Evolutionary conservation across 345 rosid genomes (phyloP).

Genomic region (Boechera retrofracta): DNA sequence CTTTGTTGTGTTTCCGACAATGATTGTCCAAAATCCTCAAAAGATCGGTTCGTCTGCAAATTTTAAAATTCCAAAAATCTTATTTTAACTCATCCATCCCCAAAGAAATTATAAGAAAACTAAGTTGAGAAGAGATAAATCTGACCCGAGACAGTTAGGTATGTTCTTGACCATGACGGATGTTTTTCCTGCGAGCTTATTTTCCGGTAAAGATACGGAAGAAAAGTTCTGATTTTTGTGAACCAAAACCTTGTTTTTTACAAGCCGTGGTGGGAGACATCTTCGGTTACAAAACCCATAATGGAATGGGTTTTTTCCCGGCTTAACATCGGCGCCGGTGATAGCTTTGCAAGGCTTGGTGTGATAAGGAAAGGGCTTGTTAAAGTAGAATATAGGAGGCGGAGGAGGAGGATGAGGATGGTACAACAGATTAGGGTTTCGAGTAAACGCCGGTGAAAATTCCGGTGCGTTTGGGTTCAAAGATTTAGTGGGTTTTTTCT

Average conservation of each 20-base stretch:
- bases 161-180: constrained; percentile 57
- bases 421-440: neutral
- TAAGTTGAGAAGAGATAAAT: neutral
- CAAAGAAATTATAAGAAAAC: neutral
- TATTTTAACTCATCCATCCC: neutral
- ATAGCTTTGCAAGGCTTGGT: neutral
- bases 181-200: constrained; percentile 33
- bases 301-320: neutral
- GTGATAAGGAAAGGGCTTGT: neutral
- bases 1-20: constrained; percentile 42
- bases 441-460: neutral
- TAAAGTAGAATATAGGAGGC: neutral
- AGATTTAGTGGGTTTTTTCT: neutral
- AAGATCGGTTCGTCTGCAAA: constrained; percentile 48
- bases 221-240: neutral
- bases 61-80: neutral
- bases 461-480: constrained; percentile 25
- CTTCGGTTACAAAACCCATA: neutral
- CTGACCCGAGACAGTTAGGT: constrained; percentile 53
- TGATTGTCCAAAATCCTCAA: constrained; percentile 48
- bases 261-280: constrained; percentile 24
- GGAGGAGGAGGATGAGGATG: neutral
- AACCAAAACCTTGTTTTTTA: neutral
- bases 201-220: neutral
- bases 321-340: neutral